These are phyloP conservation scores for Nigrograna mackinnonii DNA, from an alignment of 2,329 filamentous ascomycete genomes.

Conservation along the genomic window DNA sequence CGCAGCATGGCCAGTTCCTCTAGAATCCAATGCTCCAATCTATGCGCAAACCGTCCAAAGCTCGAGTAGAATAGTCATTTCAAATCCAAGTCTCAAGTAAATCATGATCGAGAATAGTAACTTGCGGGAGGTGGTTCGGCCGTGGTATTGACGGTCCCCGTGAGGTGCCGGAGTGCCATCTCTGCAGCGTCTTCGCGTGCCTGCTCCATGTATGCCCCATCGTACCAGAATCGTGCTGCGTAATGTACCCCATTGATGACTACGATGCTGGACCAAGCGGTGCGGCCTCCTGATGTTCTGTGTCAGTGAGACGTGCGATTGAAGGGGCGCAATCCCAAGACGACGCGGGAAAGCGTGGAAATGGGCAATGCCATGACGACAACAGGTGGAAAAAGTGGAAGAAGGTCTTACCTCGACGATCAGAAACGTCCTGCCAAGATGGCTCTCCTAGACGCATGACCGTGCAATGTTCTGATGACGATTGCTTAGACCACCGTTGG, in stretches of 20 bases:
- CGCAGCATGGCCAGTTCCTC: no score
- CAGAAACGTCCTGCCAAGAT: slow-evolving; percentile 38
- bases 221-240: slow-evolving; percentile 42
- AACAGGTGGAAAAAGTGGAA: background rate
- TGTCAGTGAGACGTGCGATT: no score
- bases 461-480: slow-evolving; percentile 35
- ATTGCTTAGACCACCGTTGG: slow-evolving; percentile 7
- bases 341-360: background rate
- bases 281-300: slow-evolving; percentile 38
- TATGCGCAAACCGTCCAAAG: no score
- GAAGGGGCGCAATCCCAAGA: no score
- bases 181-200: slow-evolving; percentile 42
- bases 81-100: no score
- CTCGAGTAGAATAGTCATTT: no score
- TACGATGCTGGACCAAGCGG: slow-evolving; percentile 39
- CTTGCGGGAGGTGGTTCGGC: slow-evolving; percentile 26
- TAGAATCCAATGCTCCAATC: no score
- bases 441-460: slow-evolving; percentile 26
- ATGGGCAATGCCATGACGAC: background rate
- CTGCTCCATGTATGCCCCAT: slow-evolving; percentile 33
- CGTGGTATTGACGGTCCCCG: slow-evolving; percentile 17
- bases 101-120: slow-evolving; percentile 14
- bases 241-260: slow-evolving; percentile 27
- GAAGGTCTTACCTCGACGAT: slow-evolving; percentile 35
- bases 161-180: slow-evolving; percentile 27